These are phyloP conservation scores for Hypoxylon sp. DNA, from an alignment of 2,329 filamentous ascomycete genomes.

Conservation along the genomic window DNA sequence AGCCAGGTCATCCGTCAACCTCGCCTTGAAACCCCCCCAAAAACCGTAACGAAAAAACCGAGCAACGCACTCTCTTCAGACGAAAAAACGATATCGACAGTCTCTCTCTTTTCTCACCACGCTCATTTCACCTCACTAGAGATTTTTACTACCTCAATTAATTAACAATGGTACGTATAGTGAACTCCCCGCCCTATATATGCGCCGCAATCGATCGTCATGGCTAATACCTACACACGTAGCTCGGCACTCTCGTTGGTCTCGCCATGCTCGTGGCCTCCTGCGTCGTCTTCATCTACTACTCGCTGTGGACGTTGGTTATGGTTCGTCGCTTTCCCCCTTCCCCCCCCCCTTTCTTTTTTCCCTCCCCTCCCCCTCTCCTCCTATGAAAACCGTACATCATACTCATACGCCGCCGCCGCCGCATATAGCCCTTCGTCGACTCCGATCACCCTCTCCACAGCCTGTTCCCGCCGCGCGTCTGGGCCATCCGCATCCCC, in stretches of 20 bases:
- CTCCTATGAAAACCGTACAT: background rate
- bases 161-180: constrained; percentile 41
- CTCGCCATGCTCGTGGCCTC: constrained; percentile 76
- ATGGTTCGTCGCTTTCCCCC: constrained; percentile 73
- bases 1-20: constrained; percentile 37
- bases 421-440: constrained; percentile 90
- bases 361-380: too few species aligned
- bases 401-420: constrained; percentile 32
- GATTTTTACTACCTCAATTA: constrained; percentile 16
- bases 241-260: constrained; percentile 89
- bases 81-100: constrained; percentile 4
- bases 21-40: constrained; percentile 21
- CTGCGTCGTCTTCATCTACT: constrained; percentile 80
- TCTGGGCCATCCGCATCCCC: constrained; percentile 98
- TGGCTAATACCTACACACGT: constrained; percentile 35
- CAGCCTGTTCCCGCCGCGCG: constrained; percentile 93
- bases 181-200: background rate
- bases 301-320: constrained; percentile 95
- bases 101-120: constrained; percentile 8
- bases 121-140: constrained; percentile 8
- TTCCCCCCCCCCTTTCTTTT: constrained; percentile 15
- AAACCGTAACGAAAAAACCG: too few species aligned
- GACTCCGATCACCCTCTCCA: constrained; percentile 94
- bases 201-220: constrained; percentile 5
- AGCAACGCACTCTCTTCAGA: background rate